Conservation (phyloP, 495 filamentous ascomycete species). For the Tirmania nivea region DNA sequence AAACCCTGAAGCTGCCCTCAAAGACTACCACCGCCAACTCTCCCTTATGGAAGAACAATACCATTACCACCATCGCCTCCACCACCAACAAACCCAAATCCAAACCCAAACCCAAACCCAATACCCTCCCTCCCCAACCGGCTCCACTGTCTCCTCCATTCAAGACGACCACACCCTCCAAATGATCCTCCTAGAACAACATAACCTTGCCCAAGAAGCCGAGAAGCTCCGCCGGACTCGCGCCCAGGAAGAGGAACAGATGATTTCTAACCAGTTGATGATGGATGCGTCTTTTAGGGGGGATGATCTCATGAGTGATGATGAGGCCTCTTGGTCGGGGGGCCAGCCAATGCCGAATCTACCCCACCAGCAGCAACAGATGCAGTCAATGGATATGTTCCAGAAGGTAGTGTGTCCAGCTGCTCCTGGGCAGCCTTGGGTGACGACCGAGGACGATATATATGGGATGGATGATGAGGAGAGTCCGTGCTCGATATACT, state of each 20-base stretch:
- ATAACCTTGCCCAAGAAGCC: background rate
- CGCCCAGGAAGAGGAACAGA: background rate
- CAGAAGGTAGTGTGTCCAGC: background rate
- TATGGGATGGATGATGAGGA: background rate
- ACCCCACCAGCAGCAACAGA: background rate
- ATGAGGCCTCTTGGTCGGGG: background rate
- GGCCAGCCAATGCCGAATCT: background rate
- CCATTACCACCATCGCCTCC: background rate
- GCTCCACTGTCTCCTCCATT: background rate
- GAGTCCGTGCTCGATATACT: background rate
- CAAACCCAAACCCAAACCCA: background rate
- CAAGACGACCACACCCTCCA: background rate
- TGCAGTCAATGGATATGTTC: background rate
- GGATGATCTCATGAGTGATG: background rate
- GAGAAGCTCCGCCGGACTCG: background rate
- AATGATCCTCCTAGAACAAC: background rate
- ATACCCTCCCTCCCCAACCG: background rate
- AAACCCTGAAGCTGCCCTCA: background rate
- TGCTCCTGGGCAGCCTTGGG: no score
- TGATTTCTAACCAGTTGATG: background rate
- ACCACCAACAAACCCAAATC: background rate
- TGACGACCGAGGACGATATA: no score
- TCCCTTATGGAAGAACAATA: background rate
- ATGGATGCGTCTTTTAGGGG: background rate
- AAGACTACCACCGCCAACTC: background rate